These are phyloP conservation scores for Mycosarcoma mackinlayi DNA, from an alignment of 1,284 basidiomycete genomes.

Conservation along the genomic window DNA sequence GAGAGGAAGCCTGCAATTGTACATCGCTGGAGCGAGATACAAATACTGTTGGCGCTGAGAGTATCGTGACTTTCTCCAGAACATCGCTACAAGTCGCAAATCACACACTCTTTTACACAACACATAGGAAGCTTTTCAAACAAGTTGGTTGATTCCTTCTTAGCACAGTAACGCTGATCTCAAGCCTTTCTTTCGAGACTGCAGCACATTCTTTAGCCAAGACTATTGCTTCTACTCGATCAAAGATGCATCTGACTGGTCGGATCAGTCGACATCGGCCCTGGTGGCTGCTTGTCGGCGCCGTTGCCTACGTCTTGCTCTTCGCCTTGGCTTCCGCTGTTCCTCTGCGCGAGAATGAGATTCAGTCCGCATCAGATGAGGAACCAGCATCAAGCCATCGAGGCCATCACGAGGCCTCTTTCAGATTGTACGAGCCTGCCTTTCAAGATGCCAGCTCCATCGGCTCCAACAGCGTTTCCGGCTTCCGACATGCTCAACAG, in stretches of 20 bases:
- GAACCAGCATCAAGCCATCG: neutral
- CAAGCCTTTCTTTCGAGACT: neutral
- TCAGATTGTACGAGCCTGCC: neutral
- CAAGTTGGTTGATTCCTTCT: too few relatives aligned
- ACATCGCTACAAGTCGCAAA: slow-evolving; percentile 14
- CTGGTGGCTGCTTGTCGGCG: slow-evolving; percentile 27
- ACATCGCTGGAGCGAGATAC: too few relatives aligned
- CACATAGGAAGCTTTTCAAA: slow-evolving; percentile 6
- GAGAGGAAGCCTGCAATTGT: too few relatives aligned
- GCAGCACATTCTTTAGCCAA: neutral
- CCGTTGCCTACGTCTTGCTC: slow-evolving; percentile 12
- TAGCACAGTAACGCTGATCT: too few relatives aligned
- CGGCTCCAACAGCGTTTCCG: neutral
- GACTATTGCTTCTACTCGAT: neutral
- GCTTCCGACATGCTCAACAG: neutral
- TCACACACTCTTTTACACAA: neutral
- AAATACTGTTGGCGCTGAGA: too few relatives aligned
- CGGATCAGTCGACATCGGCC: slow-evolving; percentile 14
- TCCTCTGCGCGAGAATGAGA: neutral
- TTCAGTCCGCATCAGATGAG: neutral
- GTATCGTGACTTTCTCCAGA: neutral
- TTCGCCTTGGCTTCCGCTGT: slow-evolving; percentile 13
- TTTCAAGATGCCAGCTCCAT: neutral
- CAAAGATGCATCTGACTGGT: slow-evolving; percentile 20
- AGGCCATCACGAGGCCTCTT: neutral